Evolutionary conservation across 2,329 filamentous ascomycete genomes (phyloP).

Genomic region (Stachybotrys echinatus): DNA sequence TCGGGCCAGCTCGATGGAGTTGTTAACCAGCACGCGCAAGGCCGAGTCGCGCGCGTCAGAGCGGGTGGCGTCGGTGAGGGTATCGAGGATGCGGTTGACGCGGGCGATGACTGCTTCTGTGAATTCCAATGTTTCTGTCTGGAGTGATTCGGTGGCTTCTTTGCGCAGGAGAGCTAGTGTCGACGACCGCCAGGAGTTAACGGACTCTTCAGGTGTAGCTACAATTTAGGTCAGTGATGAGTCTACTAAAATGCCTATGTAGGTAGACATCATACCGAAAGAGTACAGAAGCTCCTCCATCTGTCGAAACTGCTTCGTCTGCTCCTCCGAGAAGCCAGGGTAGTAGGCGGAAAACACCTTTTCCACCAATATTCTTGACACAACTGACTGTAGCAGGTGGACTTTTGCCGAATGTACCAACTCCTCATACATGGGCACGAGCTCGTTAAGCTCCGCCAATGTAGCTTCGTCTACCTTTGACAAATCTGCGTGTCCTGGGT

Average conservation of each 20-base stretch:
- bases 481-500: slow-evolving; percentile 35
- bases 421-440: slow-evolving; percentile 55
- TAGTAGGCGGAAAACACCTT: slow-evolving; percentile 59
- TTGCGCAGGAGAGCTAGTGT: slow-evolving; percentile 56
- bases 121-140: slow-evolving; percentile 36
- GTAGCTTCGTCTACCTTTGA: slow-evolving; percentile 33
- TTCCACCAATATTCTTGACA: slow-evolving; percentile 55
- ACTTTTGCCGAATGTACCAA: slow-evolving; percentile 51
- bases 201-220: slow-evolving; percentile 42
- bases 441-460: slow-evolving; percentile 34
- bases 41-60: slow-evolving; percentile 44
- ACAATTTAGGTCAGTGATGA: too few species aligned
- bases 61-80: slow-evolving; percentile 36
- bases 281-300: slow-evolving; percentile 39
- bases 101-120: slow-evolving; percentile 38
- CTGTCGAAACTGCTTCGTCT: slow-evolving; percentile 43
- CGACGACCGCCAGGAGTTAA: slow-evolving; percentile 63
- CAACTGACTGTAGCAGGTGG: slow-evolving; percentile 57
- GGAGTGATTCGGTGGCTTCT: slow-evolving; percentile 41
- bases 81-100: slow-evolving; percentile 44
- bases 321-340: slow-evolving; percentile 53
- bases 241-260: too few species aligned
- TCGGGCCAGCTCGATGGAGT: slow-evolving; percentile 50
- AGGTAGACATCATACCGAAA: slow-evolving; percentile 15
- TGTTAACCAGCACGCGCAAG: slow-evolving; percentile 46